Base-by-base conservation (phyloP, 805 yeast genomes). In the Metschnikowia hibisci region DNA sequence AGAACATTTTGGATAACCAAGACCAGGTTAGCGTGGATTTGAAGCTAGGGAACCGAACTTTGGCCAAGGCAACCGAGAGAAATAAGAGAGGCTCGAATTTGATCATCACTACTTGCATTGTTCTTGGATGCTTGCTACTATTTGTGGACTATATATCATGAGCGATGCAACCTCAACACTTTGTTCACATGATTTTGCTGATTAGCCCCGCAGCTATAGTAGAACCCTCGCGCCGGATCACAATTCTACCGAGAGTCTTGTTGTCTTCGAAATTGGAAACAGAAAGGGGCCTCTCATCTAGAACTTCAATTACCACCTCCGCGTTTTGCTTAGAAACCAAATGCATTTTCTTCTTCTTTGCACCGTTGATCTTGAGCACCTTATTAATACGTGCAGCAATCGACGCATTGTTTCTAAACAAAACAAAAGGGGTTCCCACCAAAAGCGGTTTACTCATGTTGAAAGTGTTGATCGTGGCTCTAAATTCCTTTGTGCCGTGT, bases 381-480 rank as follows among this genome's bases (percentile, higher is more conserved):
- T 74, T 74, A 33, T 71, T 56, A 15, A 89, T 66, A 49, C 81
- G 76, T 4, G 88, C 88, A 1, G 93, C 87, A 32, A 79, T 77
- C 33, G 82, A 80, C 20, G 80, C 73, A 44, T 87, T 81, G 48
- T 90, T 89, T 47, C 90, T 74, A 63, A 89, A 88, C 41, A 87
- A 61, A 32, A 87, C 77, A 50, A 88, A 74, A 32, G 90, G 83
- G 0, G 95, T 74, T 6, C 97, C 96, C 11, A 83, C 81, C 32
- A 89, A 65, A 35, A 89, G 63, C 0, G 96, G 96, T 50, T 86
- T 73, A 28, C 72, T 73, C 54, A 81, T 59, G 46, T 70, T 63
- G 52, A 70, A 71, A 38, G 70, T 57, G 42, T 52, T 62, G 34
- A 70, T 41, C 4, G 54, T 41, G 15, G 62, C 64, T 4, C 48